Conservation (phyloP, 2,329 filamentous ascomycete genomes). For the Xylaria sp. region DNA sequence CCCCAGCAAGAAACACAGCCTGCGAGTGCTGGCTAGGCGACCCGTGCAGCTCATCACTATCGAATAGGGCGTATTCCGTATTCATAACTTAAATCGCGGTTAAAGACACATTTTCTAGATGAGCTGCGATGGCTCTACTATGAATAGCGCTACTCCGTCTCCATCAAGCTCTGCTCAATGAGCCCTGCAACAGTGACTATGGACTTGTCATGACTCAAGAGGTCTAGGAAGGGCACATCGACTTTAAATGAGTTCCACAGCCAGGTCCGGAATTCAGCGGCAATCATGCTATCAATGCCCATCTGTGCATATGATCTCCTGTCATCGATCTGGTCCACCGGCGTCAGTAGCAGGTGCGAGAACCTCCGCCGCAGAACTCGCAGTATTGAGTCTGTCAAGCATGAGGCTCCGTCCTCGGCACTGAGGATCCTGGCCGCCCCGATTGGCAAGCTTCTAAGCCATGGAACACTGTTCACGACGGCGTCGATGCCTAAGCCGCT, state of each 20-base stretch:
- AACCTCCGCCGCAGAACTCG: conserved; percentile 32
- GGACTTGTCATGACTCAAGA: background rate
- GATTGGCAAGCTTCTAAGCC: background rate
- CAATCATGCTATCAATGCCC: conserved; percentile 52
- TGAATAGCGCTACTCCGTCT: background rate
- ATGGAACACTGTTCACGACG: background rate
- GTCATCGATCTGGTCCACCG: conserved; percentile 28
- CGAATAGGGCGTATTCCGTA: no score
- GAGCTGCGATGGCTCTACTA: no score
- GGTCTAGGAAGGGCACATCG: conserved; percentile 46
- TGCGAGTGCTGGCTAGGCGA: no score
- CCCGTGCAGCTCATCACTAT: no score
- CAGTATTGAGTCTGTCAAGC: background rate
- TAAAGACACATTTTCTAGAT: no score
- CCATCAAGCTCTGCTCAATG: background rate
- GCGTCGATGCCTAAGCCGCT: background rate
- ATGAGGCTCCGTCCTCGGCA: background rate
- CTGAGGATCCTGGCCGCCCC: background rate
- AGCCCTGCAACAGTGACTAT: background rate
- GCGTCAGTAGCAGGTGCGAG: conserved; percentile 32
- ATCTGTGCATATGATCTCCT: conserved; percentile 37
- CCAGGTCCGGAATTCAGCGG: conserved; percentile 50
- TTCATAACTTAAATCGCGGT: no score
- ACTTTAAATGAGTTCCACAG: conserved; percentile 48
- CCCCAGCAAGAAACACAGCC: no score